A percentile compares a stretch with the other conserved stretches of the same genome.
phyloP scores from a whole-genome alignment of 805 yeast species.

The Spathaspora girioi region DNA sequence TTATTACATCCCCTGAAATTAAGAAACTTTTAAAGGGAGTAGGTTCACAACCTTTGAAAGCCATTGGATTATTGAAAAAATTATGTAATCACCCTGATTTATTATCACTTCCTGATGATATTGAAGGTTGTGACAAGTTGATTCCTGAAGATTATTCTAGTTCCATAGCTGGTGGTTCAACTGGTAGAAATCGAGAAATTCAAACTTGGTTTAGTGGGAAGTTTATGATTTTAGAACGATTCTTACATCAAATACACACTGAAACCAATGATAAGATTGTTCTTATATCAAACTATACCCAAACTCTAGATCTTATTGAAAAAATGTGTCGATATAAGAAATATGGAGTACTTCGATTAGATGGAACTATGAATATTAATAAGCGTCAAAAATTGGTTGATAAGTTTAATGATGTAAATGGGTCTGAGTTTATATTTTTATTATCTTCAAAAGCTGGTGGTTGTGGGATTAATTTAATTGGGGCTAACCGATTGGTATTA shows the following conservation, averaged over 20 bases:
- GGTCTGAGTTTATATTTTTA: constrained; percentile 81
- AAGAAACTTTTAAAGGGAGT: constrained; percentile 59
- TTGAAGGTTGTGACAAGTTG: constrained; percentile 61
- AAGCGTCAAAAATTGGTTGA: constrained; percentile 93
- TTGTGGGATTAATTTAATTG: constrained; percentile 95
- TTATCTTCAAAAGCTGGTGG: constrained; percentile 97
- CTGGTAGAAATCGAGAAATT: constrained; percentile 65
- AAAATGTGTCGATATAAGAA: constrained; percentile 70
- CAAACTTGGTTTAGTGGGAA: constrained; percentile 86
- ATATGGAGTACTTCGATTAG: constrained; percentile 79
- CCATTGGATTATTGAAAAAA: constrained; percentile 84
- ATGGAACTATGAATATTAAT: constrained; percentile 89
- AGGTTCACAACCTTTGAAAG: constrained; percentile 82
- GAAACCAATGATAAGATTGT: constrained; percentile 96
- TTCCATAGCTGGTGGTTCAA: constrained; percentile 22
- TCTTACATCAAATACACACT: constrained; percentile 66
- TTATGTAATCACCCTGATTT: constrained; percentile 93
- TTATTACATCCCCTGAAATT: constrained; percentile 76
- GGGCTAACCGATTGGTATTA: constrained; percentile 86
- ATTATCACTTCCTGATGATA: constrained; percentile 68
- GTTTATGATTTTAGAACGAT: constrained; percentile 78
- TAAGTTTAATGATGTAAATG: constrained; percentile 84
- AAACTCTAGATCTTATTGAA: constrained; percentile 88
- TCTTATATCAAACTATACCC: constrained; percentile 90
- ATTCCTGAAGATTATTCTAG: constrained; percentile 73